These are phyloP conservation scores for Magnaporthiopsis rhizophila DNA, from an alignment of 2,329 filamentous ascomycete genomes.

Conservation along the genomic window DNA sequence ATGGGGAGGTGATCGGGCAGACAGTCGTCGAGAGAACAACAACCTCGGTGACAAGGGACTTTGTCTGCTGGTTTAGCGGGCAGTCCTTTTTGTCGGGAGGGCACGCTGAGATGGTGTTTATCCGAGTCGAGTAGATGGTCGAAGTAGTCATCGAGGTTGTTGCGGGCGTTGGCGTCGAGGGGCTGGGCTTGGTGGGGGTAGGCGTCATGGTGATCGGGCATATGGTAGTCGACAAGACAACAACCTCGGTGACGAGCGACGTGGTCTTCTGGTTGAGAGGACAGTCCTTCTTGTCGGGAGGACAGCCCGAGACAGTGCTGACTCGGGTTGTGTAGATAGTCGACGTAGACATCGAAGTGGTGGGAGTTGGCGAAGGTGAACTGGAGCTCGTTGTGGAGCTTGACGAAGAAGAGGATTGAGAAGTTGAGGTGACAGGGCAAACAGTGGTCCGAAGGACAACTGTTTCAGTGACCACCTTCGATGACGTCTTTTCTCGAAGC, in stretches of 20 bases:
- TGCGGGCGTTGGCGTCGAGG: too few species aligned
- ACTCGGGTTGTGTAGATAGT: conserved; percentile 3
- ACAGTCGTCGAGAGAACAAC: background rate
- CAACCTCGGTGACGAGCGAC: background rate
- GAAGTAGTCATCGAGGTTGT: background rate
- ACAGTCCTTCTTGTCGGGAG: background rate
- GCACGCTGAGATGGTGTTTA: background rate
- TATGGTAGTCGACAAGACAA: background rate
- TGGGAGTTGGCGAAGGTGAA: background rate
- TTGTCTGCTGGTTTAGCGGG: background rate
- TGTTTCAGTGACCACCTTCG: background rate
- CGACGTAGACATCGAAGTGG: background rate
- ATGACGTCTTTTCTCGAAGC: background rate
- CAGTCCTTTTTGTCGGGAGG: background rate
- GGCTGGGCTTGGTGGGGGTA: too few species aligned
- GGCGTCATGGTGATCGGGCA: background rate
- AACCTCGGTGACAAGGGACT: background rate
- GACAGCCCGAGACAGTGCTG: conserved; percentile 3
- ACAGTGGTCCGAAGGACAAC: background rate
- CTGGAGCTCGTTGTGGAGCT: background rate
- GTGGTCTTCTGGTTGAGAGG: background rate
- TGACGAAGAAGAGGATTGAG: background rate
- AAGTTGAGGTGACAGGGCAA: background rate
- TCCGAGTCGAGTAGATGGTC: background rate
- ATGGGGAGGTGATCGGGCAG: background rate